These are phyloP conservation scores for Colletotrichum sp. DNA, from an alignment of 2,329 filamentous ascomycete genomes.

Conservation along the genomic window DNA sequence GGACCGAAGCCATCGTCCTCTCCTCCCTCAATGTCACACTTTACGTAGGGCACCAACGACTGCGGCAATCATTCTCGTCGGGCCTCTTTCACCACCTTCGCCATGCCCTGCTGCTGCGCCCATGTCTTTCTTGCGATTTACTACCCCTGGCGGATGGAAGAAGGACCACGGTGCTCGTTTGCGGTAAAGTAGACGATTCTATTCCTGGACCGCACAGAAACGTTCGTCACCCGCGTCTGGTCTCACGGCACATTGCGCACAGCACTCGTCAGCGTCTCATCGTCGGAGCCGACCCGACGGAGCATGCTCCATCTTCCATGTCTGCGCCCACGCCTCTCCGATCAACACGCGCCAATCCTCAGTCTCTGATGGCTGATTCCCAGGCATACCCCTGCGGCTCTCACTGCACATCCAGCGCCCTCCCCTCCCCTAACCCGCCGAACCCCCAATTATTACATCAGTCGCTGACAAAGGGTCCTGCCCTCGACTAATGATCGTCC, in stretches of 20 bases:
- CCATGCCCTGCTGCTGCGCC: background rate
- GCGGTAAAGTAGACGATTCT: background rate
- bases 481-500: slow-evolving; percentile 1
- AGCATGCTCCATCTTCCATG: background rate
- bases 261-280: slow-evolving; percentile 1
- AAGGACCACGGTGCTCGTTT: background rate
- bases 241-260: background rate
- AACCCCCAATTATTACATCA: background rate
- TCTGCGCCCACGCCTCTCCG: background rate
- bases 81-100: background rate
- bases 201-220: background rate
- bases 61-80: background rate
- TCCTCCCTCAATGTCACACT: background rate
- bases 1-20: background rate
- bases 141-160: background rate
- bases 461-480: background rate
- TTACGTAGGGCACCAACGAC: background rate
- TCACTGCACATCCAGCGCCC: background rate
- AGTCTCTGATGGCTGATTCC: background rate
- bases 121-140: background rate
- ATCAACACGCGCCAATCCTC: background rate
- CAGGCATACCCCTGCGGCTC: slow-evolving; percentile 12
- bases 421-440: background rate
- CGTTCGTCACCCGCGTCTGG: background rate
- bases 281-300: slow-evolving; percentile 15